Evolutionary conservation across 371 early-diverging fungal genomes (phyloP), one percentile per base, ranked within the genome.

Genomic region (Enterospora canceri): DNA sequence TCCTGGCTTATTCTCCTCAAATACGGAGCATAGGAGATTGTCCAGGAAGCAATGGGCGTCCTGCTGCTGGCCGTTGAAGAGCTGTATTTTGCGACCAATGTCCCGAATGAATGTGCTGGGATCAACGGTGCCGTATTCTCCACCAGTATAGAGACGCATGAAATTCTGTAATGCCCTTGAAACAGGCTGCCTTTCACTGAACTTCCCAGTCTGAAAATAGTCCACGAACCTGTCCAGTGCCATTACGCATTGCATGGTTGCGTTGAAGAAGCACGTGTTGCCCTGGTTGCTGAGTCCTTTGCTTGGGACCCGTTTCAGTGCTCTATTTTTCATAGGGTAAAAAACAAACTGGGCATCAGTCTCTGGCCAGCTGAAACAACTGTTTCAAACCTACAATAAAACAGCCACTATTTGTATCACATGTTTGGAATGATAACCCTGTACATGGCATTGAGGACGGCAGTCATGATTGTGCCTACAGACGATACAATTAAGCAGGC

Each of bases 251-350:
- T 77, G 77, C 61, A 77, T 74, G 12, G 65, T 32, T 19, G 77
- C 60, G 51, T 77, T 77, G 67, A 77, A 74, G 57, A 77, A 77
- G 56, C 77, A 77, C 4, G 61, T 72, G 53, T 77, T 73, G 31
- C 70, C 68, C 48, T 30, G 62, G 46, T 77, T 77, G 50, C 28
- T 65, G 19, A 77, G 56, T 12, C 74, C 72, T n/a, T 62, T 50
- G 72, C 68, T 26, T 40, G 40, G n/a, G 40, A 40, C 40, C 8
- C 40, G 8, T 8, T 40, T 40, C n/a, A 12, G 40, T 8, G n/a
- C n/a, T 12, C 40, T n/a, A 40, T 40, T 40, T 40, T 8, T 40
- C n/a, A 12, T 40, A 12, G 40, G 8, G 8, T 40, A 12, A 12
- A 40, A 40, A 40, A 40, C 8, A 8, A 40, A 12, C n/a, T 8